These are phyloP conservation scores for Arachnomyces sp. DNA, from an alignment of 2,329 filamentous ascomycete genomes.

Conservation along the genomic window DNA sequence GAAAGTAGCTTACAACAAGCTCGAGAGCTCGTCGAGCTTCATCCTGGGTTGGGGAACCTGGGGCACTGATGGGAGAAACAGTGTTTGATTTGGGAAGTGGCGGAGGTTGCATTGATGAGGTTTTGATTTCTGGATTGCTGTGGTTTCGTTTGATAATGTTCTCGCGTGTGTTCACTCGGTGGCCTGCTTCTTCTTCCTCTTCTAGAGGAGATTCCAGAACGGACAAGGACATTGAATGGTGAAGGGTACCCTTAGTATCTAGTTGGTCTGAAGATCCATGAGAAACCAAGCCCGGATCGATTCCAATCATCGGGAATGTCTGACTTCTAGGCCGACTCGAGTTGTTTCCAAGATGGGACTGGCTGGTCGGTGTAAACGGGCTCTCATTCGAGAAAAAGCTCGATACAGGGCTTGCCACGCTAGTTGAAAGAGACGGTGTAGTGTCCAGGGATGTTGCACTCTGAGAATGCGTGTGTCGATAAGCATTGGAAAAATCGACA, in stretches of 20 bases:
- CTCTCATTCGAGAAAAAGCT: slow-evolving; percentile 75
- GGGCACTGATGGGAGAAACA: slow-evolving; percentile 48
- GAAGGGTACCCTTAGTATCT: slow-evolving; percentile 46
- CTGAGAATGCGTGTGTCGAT: slow-evolving; percentile 60
- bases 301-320: slow-evolving; percentile 64
- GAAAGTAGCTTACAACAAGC: slow-evolving; percentile 73
- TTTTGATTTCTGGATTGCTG: slow-evolving; percentile 38
- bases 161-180: slow-evolving; percentile 21
- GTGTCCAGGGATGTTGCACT: slow-evolving; percentile 61
- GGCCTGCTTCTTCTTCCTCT: slow-evolving; percentile 29
- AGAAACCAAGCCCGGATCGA: slow-evolving; percentile 46
- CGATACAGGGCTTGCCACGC: slow-evolving; percentile 65
- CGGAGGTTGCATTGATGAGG: slow-evolving; percentile 33
- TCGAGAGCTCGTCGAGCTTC: slow-evolving; percentile 77
- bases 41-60: slow-evolving; percentile 68
- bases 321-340: slow-evolving; percentile 76
- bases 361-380: slow-evolving; percentile 54
- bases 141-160: slow-evolving; percentile 34
- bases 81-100: slow-evolving; percentile 31
- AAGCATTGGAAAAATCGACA: slow-evolving; percentile 53
- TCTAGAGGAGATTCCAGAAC: slow-evolving; percentile 46
- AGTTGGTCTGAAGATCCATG: slow-evolving; percentile 46
- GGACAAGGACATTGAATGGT: slow-evolving; percentile 33
- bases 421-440: slow-evolving; percentile 60
- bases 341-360: slow-evolving; percentile 45